Percentiles rank a stretch among this genome's conserved stretches.
Evolutionary conservation across 2,329 filamentous ascomycete species (phyloP).

Genomic region (Dendrostoma leiphaemia): DNA sequence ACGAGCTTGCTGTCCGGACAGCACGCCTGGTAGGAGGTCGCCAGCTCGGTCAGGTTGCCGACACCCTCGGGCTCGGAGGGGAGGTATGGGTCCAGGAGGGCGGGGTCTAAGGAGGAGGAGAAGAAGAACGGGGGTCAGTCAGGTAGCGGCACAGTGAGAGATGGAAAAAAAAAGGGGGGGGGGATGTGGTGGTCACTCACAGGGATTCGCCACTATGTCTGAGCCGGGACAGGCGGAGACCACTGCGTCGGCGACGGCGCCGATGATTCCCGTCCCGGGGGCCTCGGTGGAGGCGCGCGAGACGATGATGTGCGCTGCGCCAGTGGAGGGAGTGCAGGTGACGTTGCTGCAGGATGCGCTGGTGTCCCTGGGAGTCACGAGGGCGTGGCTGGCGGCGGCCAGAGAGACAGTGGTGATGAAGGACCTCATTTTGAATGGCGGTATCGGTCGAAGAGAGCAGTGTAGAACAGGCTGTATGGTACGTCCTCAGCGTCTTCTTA

Average conservation of each 20-base stretch:
- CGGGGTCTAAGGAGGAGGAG: slow-evolving; percentile 20
- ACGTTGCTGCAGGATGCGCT: slow-evolving; percentile 5
- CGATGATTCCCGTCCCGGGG: slow-evolving; percentile 31
- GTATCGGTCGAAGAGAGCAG: no score
- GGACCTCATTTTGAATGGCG: not conserved
- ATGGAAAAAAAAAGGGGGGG: not conserved
- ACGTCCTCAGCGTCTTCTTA: no score
- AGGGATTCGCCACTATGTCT: slow-evolving; percentile 31
- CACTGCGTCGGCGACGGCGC: slow-evolving; percentile 29
- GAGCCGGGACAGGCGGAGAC: slow-evolving; percentile 30
- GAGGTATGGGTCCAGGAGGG: slow-evolving; percentile 26
- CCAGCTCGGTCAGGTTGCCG: slow-evolving; percentile 27
- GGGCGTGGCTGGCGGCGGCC: not conserved
- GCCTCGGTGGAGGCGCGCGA: slow-evolving; percentile 32
- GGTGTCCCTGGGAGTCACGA: not conserved
- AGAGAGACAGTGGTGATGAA: not conserved
- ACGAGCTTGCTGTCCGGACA: slow-evolving; percentile 31
- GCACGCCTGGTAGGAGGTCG: slow-evolving; percentile 27
- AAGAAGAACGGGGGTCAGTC: not conserved
- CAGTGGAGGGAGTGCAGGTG: slow-evolving; percentile 3
- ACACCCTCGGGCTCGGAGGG: slow-evolving; percentile 29
- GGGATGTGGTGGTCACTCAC: not conserved
- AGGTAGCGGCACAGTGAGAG: no score
- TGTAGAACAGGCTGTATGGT: no score
- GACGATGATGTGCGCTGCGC: slow-evolving; percentile 31